Evolutionary conservation across 2,329 filamentous ascomycete species (phyloP), one percentile per base, ranked within the genome.

Genomic region (Curvularia spicifera): DNA sequence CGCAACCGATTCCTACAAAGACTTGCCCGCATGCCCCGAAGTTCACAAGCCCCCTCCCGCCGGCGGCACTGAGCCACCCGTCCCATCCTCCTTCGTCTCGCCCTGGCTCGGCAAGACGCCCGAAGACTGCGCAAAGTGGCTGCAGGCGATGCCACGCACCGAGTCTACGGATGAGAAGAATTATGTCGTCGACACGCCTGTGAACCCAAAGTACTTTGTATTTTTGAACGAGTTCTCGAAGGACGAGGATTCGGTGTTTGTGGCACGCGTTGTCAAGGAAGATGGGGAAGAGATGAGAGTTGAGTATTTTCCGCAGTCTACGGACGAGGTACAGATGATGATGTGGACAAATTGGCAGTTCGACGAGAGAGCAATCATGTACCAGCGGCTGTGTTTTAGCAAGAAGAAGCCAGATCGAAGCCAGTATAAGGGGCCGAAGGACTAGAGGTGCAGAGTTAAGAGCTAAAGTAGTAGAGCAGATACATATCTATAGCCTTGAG

Each of bases 81-180:
- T 62, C 18, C 8, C 43, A 43, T 18, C 49, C 35, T 33, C 29
- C 9, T 59, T 45, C 18, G 43, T 7, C 22, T 62, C 56, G 20
- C 59, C 52, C 18, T 62, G 56, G 56, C 15, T 53, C n/a, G 56
- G 53, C 22, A 57, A 59, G 39, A 43, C 52, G 28, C 39, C 59
- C 24, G 59, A 62, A 47, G 55, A 58, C 18, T 61, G 59, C 29
- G 55, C 55, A 20, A 53, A 52, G 35, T 61, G 59, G 59, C 29
- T 58, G 31, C 54, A 61, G 37, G 40, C 47, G n/a, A 39, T 40
- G 48, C 51, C 51, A 6, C 39, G 39, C 39, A 42, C 39, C 39
- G 39, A 42, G 39, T 42, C 39, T 5, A 13, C 24, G 7, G 45
- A 55, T 40, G 45, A 48, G 28, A 33, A 33, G 24, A 33, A 29